phyloP scores from a whole-genome alignment of 1,139 yeast genomes.

The Kazachstania sp. region DNA sequence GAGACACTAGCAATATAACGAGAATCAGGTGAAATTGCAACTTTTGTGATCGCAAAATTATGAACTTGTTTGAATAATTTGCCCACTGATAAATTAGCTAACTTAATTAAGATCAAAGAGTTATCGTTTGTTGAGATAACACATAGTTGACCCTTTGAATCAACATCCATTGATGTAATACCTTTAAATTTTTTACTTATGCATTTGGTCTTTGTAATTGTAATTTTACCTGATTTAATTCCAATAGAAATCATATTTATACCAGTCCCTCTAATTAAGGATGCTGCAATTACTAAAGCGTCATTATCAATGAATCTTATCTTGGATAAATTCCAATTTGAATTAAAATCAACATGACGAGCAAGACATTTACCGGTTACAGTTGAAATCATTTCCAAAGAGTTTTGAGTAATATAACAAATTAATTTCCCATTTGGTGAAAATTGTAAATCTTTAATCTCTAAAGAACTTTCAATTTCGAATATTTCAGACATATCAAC shows the following conservation, averaged over 20 bases:
- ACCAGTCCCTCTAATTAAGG: slow-evolving; percentile 41
- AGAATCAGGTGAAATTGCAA: slow-evolving; percentile 66
- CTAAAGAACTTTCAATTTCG: slow-evolving; percentile 43
- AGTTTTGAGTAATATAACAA: slow-evolving; percentile 47
- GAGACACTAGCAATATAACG: slow-evolving; percentile 65
- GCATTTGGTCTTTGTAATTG: slow-evolving; percentile 37
- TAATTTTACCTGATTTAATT: slow-evolving; percentile 28
- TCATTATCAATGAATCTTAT: slow-evolving; percentile 49
- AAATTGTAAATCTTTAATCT: slow-evolving; percentile 41
- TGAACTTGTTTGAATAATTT: slow-evolving; percentile 58
- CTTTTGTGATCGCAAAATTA: slow-evolving; percentile 71
- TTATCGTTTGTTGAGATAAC: slow-evolving; percentile 74
- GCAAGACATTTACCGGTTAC: slow-evolving; percentile 36
- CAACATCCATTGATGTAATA: slow-evolving; percentile 59
- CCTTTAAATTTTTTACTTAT: slow-evolving; percentile 53
- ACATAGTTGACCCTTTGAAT: slow-evolving; percentile 38
- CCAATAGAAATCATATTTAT: slow-evolving; percentile 29
- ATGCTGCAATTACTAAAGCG: slow-evolving; percentile 46
- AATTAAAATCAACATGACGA: slow-evolving; percentile 29
- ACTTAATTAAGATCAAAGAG: slow-evolving; percentile 51
- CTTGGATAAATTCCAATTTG: slow-evolving; percentile 42
- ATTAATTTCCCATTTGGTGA: slow-evolving; percentile 45
- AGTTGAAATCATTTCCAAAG: slow-evolving; percentile 43
- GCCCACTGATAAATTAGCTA: slow-evolving; percentile 45
- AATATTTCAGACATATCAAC: slow-evolving; percentile 42